Evolutionary conservation across 306 rosid genomes (phyloP), one percentile per base, ranked within the genome.

Genomic region (Trifolium subterraneum): DNA sequence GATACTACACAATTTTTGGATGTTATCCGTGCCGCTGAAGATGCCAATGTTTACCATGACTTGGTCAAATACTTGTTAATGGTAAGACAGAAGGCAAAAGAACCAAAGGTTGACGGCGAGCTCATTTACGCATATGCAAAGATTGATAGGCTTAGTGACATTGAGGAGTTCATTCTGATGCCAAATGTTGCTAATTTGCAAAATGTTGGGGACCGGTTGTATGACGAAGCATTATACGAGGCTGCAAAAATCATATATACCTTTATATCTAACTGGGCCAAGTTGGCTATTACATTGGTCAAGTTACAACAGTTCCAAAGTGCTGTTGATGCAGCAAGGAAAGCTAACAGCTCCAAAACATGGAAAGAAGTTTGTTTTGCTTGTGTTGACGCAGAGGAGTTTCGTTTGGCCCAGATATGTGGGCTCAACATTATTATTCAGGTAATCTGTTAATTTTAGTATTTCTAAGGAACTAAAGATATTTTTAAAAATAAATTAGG

Each of bases 301-400:
- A 95, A 87, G 83, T 83, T 95, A 79, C 68, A 88, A 56, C 99
- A 95, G 82, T 95, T 88, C 85, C 99, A 95, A 87, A 96, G 99
- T 35, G 99, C 99, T 68, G 99, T 95, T 76, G 99, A 95, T 85
- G 99, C 99, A 23, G 99, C 99, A 76, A 81, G 99, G 84, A 95
- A 95, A 87, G 99, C 99, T 45, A 95, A 95, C 81, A 95, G 99
- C 76, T 87, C 99, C 29, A 95, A 95, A 86, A 95, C 99, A 80
- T 95, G 99, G 99, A 95, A 95, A 87, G 99, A 95, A 85, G 98
- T 95, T 74, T 95, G 99, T 88, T 95, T 95, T 89, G 98, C 99
- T 67, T 95, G 99, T 88, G 99, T 95, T 80, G 99, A 95, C 80
- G 99, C 98, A 11, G 99, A 95, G 85, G 99, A 95, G 80, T 95